Conservation (phyloP, 2,329 filamentous ascomycete genomes). For the Rutstroemia sp. region DNA sequence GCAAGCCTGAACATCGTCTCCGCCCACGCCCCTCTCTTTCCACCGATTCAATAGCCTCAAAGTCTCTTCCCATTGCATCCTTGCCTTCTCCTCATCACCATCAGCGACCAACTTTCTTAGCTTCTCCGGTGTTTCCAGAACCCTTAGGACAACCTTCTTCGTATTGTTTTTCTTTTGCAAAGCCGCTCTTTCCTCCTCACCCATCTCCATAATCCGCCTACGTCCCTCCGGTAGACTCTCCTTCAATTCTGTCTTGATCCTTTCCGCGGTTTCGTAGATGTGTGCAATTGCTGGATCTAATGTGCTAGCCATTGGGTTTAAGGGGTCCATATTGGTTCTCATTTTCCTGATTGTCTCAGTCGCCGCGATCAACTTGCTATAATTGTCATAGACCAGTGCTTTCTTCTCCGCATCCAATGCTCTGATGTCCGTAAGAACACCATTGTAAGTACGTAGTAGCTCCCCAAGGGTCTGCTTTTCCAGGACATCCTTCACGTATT, state of each 20-base stretch:
- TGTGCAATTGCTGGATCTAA: constrained; percentile 67
- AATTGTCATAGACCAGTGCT: constrained; percentile 96
- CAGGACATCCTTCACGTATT: constrained; percentile 56
- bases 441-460: constrained; percentile 62
- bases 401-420: constrained; percentile 94
- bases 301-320: constrained; percentile 64
- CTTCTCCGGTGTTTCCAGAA: constrained; percentile 30
- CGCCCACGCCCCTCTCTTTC: constrained; percentile 29
- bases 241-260: constrained; percentile 23
- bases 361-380: constrained; percentile 91
- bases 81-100: constrained; percentile 57
- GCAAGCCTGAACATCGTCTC: constrained; percentile 26
- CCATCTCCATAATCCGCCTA: constrained; percentile 54
- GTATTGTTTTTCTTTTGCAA: constrained; percentile 12
- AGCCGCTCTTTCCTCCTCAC: constrained; percentile 38
- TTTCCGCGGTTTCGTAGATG: constrained; percentile 47
- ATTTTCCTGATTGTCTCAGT: constrained; percentile 94
- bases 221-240: constrained; percentile 33
- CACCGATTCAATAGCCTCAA: constrained; percentile 24
- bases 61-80: constrained; percentile 32
- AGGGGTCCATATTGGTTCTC: constrained; percentile 72
- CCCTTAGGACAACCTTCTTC: constrained; percentile 19
- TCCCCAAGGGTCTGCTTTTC: constrained; percentile 58
- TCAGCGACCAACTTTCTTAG: constrained; percentile 50
- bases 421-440: constrained; percentile 71